Evolutionary conservation across 805 yeast species (phyloP), one percentile per base, ranked within the genome.

Genomic region (Zygosaccharomyces kombuchaensis): DNA sequence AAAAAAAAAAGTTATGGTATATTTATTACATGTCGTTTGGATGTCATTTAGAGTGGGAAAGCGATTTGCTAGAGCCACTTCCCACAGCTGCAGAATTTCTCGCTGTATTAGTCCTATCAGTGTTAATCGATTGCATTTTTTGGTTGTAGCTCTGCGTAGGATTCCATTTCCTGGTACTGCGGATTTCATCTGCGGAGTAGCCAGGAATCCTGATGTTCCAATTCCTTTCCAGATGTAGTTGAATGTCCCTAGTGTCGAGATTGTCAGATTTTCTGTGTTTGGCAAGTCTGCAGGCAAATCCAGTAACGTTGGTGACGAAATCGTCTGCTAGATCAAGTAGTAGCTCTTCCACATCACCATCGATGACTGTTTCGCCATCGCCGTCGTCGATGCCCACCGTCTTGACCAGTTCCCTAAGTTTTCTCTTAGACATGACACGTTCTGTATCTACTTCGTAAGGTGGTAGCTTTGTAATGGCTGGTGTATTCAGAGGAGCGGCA

Each of bases 121-220:
- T 46, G 34, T 61, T 61, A 27, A 63, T 60, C 12, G 55, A 88
- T 44, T 78, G 77, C 32, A 83, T 65, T 66, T 84, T 84, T 54
- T 83, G 86, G 44, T 73, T 76, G 58, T 85, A 85, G 19, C 76
- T 68, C 14, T 73, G 57, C 40, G 80, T 78, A 8, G 91, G 86
- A 44, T 75, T 78, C 77, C 85, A 82, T 62, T 81, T 84, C 58
- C 89, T 73, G 14, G 84, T 78, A 58, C 80, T 76, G 57, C 96
- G 74, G 36, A 91, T 83, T 58, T 90, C 98, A 67, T 91, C 99
- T 53, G 88, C 81, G 9, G 95, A 78, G 65, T 81, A 89, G 3
- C 98, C 99, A 0, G 99, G 98, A 25, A 91, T 78, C 55, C 95
- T 80, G 45, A 93, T 87, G 65, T 91, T 90, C 97, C 96, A 91